Percentiles rank a stretch among this genome's conserved stretches.
Conservation (phyloP, 192 early-diverging fungal genomes). For the Backusella luteola region DNA sequence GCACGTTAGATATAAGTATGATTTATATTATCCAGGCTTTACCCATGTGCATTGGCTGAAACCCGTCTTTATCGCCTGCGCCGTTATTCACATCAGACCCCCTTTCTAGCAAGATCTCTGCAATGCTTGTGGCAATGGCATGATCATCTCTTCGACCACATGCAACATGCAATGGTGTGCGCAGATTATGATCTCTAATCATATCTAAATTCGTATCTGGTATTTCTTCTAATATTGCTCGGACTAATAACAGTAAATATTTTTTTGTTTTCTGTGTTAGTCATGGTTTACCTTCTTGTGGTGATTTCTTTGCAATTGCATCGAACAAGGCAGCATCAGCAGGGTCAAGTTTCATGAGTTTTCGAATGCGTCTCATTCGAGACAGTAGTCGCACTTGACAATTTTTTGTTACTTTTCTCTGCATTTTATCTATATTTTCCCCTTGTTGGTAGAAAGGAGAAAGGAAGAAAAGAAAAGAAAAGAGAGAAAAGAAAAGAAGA, state of each 20-base stretch:
- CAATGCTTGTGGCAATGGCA: slow-evolving; percentile 26
- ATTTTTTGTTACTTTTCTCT: background rate
- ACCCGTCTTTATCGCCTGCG: slow-evolving; percentile 32
- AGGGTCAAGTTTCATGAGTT: slow-evolving; percentile 17
- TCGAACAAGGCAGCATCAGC: slow-evolving; percentile 12
- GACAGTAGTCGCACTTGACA: background rate
- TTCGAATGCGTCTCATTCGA: background rate
- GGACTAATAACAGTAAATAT: slow-evolving; percentile 9
- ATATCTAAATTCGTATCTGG: slow-evolving; percentile 25
- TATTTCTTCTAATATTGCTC: background rate
- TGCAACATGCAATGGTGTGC: slow-evolving; percentile 36
- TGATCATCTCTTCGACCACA: slow-evolving; percentile 31
- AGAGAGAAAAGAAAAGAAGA: too few relatives aligned
- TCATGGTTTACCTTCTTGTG: slow-evolving; percentile 5
- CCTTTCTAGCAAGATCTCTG: slow-evolving; percentile 23
- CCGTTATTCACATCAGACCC: slow-evolving; percentile 40
- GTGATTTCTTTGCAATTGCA: slow-evolving; percentile 18
- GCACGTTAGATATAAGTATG: background rate
- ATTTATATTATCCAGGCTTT: background rate
- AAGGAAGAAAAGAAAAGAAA: too few relatives aligned
- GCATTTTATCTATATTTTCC: too few relatives aligned
- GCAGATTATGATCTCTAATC: slow-evolving; percentile 35
- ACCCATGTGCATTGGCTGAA: slow-evolving; percentile 39
- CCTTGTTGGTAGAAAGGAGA: too few relatives aligned
- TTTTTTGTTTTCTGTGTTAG: background rate